Evolutionary conservation across 495 filamentous ascomycete species (phyloP).

Genomic region (Aspergillus hancockii): DNA sequence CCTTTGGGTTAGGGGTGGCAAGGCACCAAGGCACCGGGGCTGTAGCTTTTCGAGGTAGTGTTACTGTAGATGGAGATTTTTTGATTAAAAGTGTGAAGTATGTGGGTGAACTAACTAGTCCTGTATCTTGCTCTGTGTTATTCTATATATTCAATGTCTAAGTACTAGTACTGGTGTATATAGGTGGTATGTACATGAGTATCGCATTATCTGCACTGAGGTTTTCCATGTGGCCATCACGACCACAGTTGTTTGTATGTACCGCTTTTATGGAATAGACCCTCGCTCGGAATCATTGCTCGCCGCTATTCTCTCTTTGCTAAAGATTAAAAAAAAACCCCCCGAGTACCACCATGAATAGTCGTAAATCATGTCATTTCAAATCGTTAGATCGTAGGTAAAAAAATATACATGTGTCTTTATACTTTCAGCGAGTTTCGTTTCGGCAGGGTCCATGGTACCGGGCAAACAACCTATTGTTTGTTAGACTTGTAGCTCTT

Average conservation of each 20-base stretch:
- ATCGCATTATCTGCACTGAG: not conserved
- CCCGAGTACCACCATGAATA: not conserved
- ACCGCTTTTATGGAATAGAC: not conserved
- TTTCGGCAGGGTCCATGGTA: constrained; percentile 58
- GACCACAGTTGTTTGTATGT: not conserved
- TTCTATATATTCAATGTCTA: not conserved
- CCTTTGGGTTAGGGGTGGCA: not conserved
- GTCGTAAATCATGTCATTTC: not conserved
- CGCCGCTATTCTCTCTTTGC: not conserved
- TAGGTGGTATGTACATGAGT: not conserved
- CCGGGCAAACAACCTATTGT: constrained; percentile 52
- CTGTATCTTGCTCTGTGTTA: not conserved
- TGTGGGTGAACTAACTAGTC: not conserved
- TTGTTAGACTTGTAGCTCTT: constrained; percentile 17
- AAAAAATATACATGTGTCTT: not conserved
- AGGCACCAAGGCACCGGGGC: not conserved
- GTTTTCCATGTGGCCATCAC: not conserved
- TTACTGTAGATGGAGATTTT: too few species aligned
- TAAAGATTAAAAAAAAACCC: not conserved
- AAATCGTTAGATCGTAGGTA: constrained; percentile 3
- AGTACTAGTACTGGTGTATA: not conserved
- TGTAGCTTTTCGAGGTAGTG: not conserved
- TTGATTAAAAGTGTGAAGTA: not conserved
- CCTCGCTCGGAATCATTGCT: not conserved
- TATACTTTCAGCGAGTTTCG: constrained; percentile 35